Conservation (phyloP, 805 yeast species). For the Monosporozyma servazzii region DNA sequence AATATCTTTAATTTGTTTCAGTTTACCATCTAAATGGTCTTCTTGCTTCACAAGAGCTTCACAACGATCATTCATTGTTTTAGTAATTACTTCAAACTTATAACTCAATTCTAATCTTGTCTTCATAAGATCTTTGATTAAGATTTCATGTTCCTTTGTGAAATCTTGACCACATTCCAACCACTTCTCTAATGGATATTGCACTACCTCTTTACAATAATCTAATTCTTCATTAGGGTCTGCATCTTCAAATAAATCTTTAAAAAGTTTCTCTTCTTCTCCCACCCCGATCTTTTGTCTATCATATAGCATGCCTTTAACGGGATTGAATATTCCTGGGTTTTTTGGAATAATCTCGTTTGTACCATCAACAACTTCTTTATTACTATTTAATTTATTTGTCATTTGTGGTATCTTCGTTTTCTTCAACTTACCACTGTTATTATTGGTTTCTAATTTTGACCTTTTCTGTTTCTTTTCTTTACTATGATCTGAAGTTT, state of each 20-base stretch:
- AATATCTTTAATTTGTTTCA: slow-evolving; percentile 32
- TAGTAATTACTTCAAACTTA: slow-evolving; percentile 33
- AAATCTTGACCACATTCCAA: slow-evolving; percentile 29
- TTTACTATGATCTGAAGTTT: not conserved
- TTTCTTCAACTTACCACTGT: not conserved
- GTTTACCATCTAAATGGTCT: slow-evolving; percentile 27
- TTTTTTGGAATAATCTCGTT: not conserved
- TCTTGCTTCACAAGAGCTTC: slow-evolving; percentile 28
- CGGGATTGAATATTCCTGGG: not conserved
- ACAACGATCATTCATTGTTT: slow-evolving; percentile 32
- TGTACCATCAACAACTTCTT: not conserved
- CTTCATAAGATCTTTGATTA: slow-evolving; percentile 30
- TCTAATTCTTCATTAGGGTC: not conserved
- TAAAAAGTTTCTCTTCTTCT: not conserved
- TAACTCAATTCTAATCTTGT: slow-evolving; percentile 35
- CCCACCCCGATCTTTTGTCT: not conserved
- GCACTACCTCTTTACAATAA: not conserved
- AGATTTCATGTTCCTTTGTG: slow-evolving; percentile 26
- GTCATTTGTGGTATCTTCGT: not conserved
- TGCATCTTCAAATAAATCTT: not conserved
- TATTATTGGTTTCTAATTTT: not conserved
- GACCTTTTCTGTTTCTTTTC: not conserved
- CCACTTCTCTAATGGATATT: slow-evolving; percentile 28
- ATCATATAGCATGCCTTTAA: not conserved
- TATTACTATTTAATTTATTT: not conserved